Evolutionary conservation across 2,329 filamentous ascomycete species (phyloP).

Genomic region (Trichoderma gracile): DNA sequence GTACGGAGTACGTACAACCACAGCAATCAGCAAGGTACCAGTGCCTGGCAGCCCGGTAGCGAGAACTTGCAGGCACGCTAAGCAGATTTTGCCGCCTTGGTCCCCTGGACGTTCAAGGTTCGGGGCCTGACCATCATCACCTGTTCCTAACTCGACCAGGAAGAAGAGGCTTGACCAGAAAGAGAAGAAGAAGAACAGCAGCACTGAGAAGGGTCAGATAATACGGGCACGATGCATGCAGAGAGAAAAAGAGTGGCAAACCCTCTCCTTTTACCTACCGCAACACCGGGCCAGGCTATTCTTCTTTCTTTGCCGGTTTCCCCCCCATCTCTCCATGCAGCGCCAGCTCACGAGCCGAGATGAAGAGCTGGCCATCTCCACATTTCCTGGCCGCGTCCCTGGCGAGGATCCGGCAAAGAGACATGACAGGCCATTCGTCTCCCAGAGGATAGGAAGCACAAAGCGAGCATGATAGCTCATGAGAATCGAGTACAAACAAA

Average conservation of each 20-base stretch:
- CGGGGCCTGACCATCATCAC: conserved; percentile 3
- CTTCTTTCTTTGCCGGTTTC: neutral
- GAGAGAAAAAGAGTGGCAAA: no score
- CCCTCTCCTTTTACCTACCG: conserved; percentile 7
- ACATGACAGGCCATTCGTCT: neutral
- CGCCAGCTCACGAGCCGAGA: conserved; percentile 25
- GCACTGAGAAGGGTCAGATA: neutral
- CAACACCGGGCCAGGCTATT: neutral
- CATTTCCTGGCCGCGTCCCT: neutral
- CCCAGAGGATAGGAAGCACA: no score
- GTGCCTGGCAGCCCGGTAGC: neutral
- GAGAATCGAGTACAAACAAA: neutral
- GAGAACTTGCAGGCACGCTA: conserved; percentile 14
- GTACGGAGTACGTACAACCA: no score
- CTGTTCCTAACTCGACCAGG: neutral
- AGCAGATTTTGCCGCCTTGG: conserved; percentile 1
- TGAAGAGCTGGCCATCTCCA: conserved; percentile 18
- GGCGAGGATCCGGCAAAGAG: conserved; percentile 5
- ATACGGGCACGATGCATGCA: no score
- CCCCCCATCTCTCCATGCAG: conserved; percentile 13
- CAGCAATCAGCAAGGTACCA: neutral
- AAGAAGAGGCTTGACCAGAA: neutral
- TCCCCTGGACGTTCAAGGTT: neutral
- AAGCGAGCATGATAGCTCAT: no score
- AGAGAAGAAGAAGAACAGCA: neutral